These are phyloP conservation scores for Wickerhamomyces subpelliculosus DNA, from an alignment of 805 yeast species.

Conservation along the genomic window DNA sequence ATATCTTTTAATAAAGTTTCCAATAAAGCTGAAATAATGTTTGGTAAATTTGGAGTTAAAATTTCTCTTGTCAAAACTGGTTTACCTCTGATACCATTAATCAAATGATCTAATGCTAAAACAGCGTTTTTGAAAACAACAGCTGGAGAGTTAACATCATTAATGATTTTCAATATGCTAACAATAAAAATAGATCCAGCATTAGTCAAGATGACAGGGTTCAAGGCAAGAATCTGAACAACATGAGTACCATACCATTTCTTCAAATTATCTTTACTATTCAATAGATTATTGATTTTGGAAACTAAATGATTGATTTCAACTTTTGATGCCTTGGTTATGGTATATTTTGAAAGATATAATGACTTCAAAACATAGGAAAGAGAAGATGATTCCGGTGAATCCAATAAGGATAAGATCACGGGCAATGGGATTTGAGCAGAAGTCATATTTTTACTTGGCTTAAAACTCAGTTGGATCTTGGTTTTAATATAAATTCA, in stretches of 20 bases:
- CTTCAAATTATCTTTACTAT: constrained; percentile 24
- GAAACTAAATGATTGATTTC: constrained; percentile 46
- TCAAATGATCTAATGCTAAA: constrained; percentile 23
- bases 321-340: constrained; percentile 38
- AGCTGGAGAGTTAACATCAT: constrained; percentile 19
- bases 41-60: constrained; percentile 70
- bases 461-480: background rate
- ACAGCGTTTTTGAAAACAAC: constrained; percentile 26
- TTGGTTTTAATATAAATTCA: too few species aligned
- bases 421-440: constrained; percentile 21
- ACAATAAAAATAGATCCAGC: constrained; percentile 32
- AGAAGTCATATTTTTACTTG: constrained; percentile 5
- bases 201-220: constrained; percentile 23
- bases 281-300: constrained; percentile 23
- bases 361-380: constrained; percentile 18
- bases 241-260: constrained; percentile 32
- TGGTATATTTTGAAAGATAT: constrained; percentile 18
- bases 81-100: constrained; percentile 58
- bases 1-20: constrained; percentile 32
- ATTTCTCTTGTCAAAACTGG: constrained; percentile 80
- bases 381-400: constrained; percentile 12
- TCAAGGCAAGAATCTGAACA: constrained; percentile 17
- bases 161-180: constrained; percentile 28
- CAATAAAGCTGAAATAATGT: constrained; percentile 48
- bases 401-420: constrained; percentile 13